Conservation (phyloP, 2,329 filamentous ascomycete species). For the Diplodia intermedia region DNA sequence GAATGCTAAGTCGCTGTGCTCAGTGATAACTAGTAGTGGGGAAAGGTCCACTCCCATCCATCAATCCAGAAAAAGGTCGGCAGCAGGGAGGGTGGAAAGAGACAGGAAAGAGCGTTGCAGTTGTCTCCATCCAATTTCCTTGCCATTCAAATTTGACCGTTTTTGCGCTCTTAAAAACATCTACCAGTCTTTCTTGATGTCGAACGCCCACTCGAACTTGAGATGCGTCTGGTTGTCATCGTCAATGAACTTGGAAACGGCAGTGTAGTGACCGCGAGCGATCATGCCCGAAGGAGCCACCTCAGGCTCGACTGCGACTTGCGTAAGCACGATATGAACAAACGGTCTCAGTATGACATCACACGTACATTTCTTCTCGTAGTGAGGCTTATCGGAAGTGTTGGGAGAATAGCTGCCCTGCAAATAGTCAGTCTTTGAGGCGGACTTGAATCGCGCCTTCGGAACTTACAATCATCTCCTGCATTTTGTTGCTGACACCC, state of each 20-base stretch:
- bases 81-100: neutral
- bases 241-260: conserved; percentile 88
- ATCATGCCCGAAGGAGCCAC: conserved; percentile 93
- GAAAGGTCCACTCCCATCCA: conserved; percentile 10
- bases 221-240: conserved; percentile 92
- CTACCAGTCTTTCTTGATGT: conserved; percentile 96
- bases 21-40: conserved; percentile 25
- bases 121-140: neutral
- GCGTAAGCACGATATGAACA: conserved; percentile 23
- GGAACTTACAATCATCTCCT: conserved; percentile 86
- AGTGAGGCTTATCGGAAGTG: conserved; percentile 83
- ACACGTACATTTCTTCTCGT: conserved; percentile 88
- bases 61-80: conserved; percentile 8
- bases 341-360: neutral
- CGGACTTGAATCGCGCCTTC: neutral
- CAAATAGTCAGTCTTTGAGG: conserved; percentile 33
- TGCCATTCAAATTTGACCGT: neutral
- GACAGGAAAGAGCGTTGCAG: conserved; percentile 20
- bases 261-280: conserved; percentile 87
- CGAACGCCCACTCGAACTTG: conserved; percentile 93
- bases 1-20: conserved; percentile 15
- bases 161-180: conserved; percentile 11
- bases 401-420: conserved; percentile 93
- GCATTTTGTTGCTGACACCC: conserved; percentile 87
- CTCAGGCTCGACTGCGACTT: conserved; percentile 76